A percentile compares a stretch with the other conserved stretches of the same genome.
These are phyloP conservation scores for Abrus pulchellus DNA, from an alignment of 306 rosid species.

Conservation along the genomic window DNA sequence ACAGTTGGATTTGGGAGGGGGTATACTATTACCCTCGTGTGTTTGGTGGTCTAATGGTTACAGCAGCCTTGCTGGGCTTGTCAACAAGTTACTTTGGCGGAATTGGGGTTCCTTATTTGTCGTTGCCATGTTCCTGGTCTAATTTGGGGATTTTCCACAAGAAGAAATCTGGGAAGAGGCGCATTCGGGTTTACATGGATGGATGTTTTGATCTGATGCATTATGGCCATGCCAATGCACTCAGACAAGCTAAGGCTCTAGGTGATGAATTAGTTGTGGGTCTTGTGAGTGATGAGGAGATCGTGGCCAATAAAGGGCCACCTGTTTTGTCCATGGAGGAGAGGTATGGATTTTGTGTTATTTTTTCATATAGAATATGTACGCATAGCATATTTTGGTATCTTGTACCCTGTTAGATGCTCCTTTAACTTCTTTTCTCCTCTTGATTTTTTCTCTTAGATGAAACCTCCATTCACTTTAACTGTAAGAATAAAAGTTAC, in stretches of 20 bases:
- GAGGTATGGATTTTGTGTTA: conserved; percentile 58
- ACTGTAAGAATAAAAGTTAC: background rate
- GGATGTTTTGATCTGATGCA: conserved; percentile 99
- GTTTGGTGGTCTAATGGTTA: conserved; percentile 96
- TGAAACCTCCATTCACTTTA: background rate
- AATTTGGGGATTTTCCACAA: conserved; percentile 75
- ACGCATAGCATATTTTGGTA: conserved; percentile 21
- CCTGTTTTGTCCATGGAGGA: conserved; percentile 94
- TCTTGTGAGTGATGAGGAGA: conserved; percentile 94
- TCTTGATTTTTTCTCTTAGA: background rate
- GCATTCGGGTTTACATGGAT: conserved; percentile 95
- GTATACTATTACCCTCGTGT: conserved; percentile 78
- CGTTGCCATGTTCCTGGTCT: conserved; percentile 70
- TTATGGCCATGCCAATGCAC: conserved; percentile 98
- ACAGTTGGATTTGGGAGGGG: conserved; percentile 95
- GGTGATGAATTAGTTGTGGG: conserved; percentile 98
- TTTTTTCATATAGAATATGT: background rate
- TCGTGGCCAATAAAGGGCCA: conserved; percentile 89
- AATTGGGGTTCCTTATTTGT: conserved; percentile 67
- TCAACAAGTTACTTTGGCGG: conserved; percentile 92
- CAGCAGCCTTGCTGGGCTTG: conserved; percentile 93
- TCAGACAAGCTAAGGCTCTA: conserved; percentile 96
- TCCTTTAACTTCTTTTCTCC: background rate
- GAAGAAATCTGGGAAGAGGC: conserved; percentile 78
- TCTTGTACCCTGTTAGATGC: background rate